Evolutionary conservation across 805 yeast species (phyloP).

Genomic region (Candida manassasensis): DNA sequence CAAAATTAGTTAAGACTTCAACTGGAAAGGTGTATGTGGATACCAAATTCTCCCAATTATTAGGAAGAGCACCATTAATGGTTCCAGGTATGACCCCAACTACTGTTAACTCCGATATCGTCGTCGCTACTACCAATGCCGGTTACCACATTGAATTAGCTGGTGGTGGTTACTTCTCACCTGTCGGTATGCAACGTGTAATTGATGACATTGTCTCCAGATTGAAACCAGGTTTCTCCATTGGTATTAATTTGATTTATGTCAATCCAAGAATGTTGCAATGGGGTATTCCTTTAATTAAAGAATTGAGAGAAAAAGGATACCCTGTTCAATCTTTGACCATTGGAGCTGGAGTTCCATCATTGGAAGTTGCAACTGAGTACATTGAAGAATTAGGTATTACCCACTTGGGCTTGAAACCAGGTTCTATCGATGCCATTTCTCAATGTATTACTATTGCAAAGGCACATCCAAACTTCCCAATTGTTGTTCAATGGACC

Average conservation of each 20-base stretch:
- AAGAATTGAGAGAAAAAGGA: slow-evolving; percentile 81
- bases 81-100: slow-evolving; percentile 99
- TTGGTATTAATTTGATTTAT: slow-evolving; percentile 88
- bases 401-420: slow-evolving; percentile 93
- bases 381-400: slow-evolving; percentile 89
- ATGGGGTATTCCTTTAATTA: slow-evolving; percentile 97
- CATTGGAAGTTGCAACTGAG: slow-evolving; percentile 94
- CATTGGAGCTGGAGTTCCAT: slow-evolving; percentile 99
- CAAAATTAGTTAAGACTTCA: slow-evolving; percentile 73
- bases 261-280: slow-evolving; percentile 97
- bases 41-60: slow-evolving; percentile 86
- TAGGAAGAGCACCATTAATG: slow-evolving; percentile 94
- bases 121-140: slow-evolving; percentile 89
- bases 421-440: slow-evolving; percentile 94
- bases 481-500: slow-evolving; percentile 97
- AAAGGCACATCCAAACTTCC: slow-evolving; percentile 92
- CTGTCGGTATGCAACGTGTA: slow-evolving; percentile 67
- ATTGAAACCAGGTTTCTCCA: slow-evolving; percentile 81
- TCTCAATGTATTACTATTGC: slow-evolving; percentile 85
- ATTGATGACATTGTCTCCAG: slow-evolving; percentile 62
- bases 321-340: slow-evolving; percentile 95
- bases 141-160: slow-evolving; percentile 98
- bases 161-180: slow-evolving; percentile 96
- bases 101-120: slow-evolving; percentile 91
- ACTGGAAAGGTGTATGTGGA: slow-evolving; percentile 78